Conservation (phyloP, 768 basidiomycete genomes). For the Fomitopsis serialis region DNA sequence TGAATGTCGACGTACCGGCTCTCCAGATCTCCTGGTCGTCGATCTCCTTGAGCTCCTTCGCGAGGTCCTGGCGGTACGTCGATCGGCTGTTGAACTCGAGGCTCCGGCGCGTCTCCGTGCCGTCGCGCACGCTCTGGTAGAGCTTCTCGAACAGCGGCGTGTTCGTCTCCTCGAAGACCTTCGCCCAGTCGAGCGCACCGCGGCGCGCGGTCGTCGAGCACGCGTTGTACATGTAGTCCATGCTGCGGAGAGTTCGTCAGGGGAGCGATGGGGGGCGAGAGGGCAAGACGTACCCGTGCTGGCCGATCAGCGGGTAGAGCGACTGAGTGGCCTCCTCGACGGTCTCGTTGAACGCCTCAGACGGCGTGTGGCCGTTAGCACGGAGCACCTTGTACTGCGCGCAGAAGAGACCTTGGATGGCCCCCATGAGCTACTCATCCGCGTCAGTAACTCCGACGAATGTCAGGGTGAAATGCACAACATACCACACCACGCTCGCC, state of each 20-base stretch:
- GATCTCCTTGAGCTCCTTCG: slow-evolving; percentile 89
- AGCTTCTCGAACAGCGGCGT: slow-evolving; percentile 90
- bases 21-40: slow-evolving; percentile 99
- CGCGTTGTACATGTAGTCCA: slow-evolving; percentile 99
- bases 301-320: slow-evolving; percentile 93
- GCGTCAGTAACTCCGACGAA: slow-evolving; percentile 4
- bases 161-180: slow-evolving; percentile 93
- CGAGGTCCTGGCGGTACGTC: slow-evolving; percentile 91
- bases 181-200: slow-evolving; percentile 99
- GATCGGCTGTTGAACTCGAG: slow-evolving; percentile 92
- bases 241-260: slow-evolving; percentile 37
- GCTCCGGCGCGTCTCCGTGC: slow-evolving; percentile 94
- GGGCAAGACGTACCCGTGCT: slow-evolving; percentile 63
- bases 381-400: slow-evolving; percentile 98
- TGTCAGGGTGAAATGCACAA: too few relatives aligned
- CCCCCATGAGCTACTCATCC: slow-evolving; percentile 80
- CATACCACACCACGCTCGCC: slow-evolving; percentile 99
- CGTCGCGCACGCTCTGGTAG: slow-evolving; percentile 91
- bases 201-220: slow-evolving; percentile 99
- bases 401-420: slow-evolving; percentile 97
- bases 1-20: slow-evolving; percentile 55
- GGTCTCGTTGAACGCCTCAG: slow-evolving; percentile 99
- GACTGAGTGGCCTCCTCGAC: slow-evolving; percentile 99
- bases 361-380: slow-evolving; percentile 93
- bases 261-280: neutral